phyloP scores from a whole-genome alignment of 306 rosid genomes.

The Betula pendula region DNA sequence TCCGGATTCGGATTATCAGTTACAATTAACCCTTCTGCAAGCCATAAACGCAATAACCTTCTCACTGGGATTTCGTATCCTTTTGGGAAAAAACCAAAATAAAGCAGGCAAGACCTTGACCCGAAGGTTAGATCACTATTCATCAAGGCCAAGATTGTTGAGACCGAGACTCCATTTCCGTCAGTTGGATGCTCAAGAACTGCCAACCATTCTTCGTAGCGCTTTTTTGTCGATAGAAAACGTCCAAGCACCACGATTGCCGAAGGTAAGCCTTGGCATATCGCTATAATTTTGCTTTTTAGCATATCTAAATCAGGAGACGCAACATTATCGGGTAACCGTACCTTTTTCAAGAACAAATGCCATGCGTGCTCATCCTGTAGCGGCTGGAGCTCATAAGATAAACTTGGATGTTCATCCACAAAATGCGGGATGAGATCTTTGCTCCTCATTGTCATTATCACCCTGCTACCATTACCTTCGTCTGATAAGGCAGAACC shows the following conservation, averaged over 20 bases:
- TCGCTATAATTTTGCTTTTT: too few species aligned
- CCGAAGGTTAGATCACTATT: conserved; percentile 16
- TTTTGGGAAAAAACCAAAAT: conserved; percentile 18
- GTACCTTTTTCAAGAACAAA: neutral
- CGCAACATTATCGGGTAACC: neutral
- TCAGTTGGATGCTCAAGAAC: neutral
- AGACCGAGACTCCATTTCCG: too few species aligned
- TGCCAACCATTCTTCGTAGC: neutral
- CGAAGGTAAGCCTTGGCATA: neutral
- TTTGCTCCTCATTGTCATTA: too few species aligned
- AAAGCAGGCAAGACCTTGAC: conserved; percentile 19
- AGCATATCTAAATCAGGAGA: too few species aligned
- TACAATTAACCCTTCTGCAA: neutral
- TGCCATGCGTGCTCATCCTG: neutral
- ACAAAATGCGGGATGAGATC: too few species aligned
- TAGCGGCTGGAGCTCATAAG: neutral
- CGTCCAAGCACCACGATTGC: neutral
- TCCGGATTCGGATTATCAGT: neutral
- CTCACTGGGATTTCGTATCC: conserved; percentile 15
- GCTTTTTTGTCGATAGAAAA: neutral
- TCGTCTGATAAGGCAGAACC: too few species aligned
- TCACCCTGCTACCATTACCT: neutral
- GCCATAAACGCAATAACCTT: conserved; percentile 15
- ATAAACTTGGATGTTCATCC: too few species aligned
- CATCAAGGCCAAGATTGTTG: conserved; percentile 15